Conservation (phyloP, 805 yeast genomes). For the Kodamaea neixiangensis region DNA sequence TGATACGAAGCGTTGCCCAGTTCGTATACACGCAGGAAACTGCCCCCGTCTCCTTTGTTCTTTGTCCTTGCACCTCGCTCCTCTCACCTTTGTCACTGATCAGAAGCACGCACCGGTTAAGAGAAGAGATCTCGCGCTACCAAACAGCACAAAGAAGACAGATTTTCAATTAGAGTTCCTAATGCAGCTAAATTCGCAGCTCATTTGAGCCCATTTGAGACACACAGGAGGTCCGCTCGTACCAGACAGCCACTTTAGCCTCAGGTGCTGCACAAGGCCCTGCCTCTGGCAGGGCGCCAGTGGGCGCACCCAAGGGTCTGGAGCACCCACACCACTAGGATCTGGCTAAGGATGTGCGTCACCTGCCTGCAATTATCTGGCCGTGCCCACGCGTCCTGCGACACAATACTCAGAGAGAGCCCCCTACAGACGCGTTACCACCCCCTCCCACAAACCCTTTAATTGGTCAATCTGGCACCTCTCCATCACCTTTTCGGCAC, state of each 20-base stretch:
- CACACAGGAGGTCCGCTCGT: neutral
- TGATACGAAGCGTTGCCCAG: too few species aligned
- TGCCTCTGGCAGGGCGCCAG: neutral
- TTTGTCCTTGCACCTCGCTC: too few species aligned
- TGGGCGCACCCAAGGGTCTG: too few species aligned
- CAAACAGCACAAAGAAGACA: neutral
- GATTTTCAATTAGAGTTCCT: neutral
- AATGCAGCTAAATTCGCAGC: neutral
- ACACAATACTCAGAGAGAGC: neutral
- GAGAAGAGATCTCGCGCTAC: neutral
- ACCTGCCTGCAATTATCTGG: neutral
- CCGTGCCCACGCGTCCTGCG: neutral
- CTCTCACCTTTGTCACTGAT: too few species aligned
- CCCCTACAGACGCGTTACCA: neutral
- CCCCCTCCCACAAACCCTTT: neutral
- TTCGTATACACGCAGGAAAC: too few species aligned
- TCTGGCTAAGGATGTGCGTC: neutral
- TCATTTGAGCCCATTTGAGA: neutral
- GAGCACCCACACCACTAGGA: neutral
- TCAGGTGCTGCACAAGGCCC: neutral
- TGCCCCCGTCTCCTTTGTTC: too few species aligned
- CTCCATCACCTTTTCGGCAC: neutral
- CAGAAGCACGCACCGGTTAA: neutral
- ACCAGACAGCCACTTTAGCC: neutral
- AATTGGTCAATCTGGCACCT: neutral